These are phyloP conservation scores for Fraxinus sp. DNA, from an alignment of 305 asterid species.

Conservation along the genomic window DNA sequence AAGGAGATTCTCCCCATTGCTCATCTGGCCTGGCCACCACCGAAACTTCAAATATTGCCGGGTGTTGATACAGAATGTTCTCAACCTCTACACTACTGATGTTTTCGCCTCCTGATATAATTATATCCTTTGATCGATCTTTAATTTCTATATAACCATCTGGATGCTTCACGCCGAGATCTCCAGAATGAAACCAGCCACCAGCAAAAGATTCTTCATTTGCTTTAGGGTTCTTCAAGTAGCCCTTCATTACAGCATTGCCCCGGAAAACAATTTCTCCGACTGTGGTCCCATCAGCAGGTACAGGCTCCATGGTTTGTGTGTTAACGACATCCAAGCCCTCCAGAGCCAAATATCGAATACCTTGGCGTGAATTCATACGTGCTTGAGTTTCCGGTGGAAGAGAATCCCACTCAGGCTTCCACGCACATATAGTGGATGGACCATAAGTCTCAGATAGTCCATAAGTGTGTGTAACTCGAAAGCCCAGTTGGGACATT, in stretches of 20 bases:
- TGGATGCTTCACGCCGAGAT: constrained; percentile 78
- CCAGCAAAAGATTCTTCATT: constrained; percentile 69
- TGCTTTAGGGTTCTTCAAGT: constrained; percentile 81
- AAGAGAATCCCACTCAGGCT: constrained; percentile 89
- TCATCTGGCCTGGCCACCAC: constrained; percentile 89
- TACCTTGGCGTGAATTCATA: constrained; percentile 82
- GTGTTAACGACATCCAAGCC: constrained; percentile 64
- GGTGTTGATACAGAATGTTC: constrained; percentile 75
- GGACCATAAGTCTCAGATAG: constrained; percentile 96
- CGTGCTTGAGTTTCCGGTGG: constrained; percentile 74
- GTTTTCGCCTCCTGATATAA: constrained; percentile 91
- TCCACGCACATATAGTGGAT: constrained; percentile 90
- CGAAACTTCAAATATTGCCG: constrained; percentile 70
- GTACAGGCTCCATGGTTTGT: constrained; percentile 62
- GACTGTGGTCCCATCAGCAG: constrained; percentile 71
- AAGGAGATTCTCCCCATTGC: constrained; percentile 92
- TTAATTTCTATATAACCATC: constrained; percentile 85
- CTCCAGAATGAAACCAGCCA: constrained; percentile 96
- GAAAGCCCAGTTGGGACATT: constrained; percentile 83
- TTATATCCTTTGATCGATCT: constrained; percentile 87
- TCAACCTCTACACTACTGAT: constrained; percentile 93
- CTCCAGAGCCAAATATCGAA: constrained; percentile 65
- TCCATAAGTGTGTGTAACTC: constrained; percentile 88
- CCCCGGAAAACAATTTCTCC: constrained; percentile 91
- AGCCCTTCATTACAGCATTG: constrained; percentile 87